A percentile compares a stretch with the other conserved stretches of the same genome.
phyloP scores from a whole-genome alignment of 2,329 filamentous ascomycete genomes.

The Phaeosphaeria sp. region DNA sequence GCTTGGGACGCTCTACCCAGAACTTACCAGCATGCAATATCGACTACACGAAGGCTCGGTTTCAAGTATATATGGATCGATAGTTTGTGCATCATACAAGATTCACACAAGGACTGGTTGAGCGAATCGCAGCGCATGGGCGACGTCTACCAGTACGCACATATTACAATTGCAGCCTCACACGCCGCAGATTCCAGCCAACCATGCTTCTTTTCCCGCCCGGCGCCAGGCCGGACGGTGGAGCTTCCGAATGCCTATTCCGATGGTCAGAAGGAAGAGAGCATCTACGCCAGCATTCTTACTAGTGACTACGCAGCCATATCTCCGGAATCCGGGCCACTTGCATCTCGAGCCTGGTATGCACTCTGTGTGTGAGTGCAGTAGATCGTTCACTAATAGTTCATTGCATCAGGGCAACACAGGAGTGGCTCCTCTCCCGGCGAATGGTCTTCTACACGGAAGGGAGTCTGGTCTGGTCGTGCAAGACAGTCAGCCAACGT shows the following conservation, averaged over 20 bases:
- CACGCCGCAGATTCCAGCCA: constrained; percentile 22
- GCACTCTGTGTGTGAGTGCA: neutral
- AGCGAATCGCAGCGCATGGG: constrained; percentile 23
- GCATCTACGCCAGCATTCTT: constrained; percentile 17
- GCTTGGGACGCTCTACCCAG: constrained; percentile 9
- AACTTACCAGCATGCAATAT: constrained; percentile 20
- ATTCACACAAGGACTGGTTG: constrained; percentile 19
- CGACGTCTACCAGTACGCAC: constrained; percentile 19
- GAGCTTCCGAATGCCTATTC: constrained; percentile 10
- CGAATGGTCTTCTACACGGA: constrained; percentile 30
- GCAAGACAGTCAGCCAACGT: constrained; percentile 24
- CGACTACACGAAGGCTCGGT: constrained; percentile 12
- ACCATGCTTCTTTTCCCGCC: constrained; percentile 21
- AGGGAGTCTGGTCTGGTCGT: constrained; percentile 27
- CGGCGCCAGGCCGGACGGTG: constrained; percentile 7
- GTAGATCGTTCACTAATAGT: neutral
- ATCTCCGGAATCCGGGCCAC: constrained; percentile 9
- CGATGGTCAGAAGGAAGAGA: constrained; percentile 12
- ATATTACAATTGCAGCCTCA: constrained; percentile 20
- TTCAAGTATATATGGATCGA: constrained; percentile 26
- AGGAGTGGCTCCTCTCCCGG: constrained; percentile 27
- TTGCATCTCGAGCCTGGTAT: constrained; percentile 20
- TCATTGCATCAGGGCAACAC: constrained; percentile 13
- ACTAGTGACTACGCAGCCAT: constrained; percentile 14
- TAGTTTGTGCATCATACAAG: constrained; percentile 24